Conservation (phyloP, 2,329 filamentous ascomycete genomes). For the Sporothrix protearum region DNA sequence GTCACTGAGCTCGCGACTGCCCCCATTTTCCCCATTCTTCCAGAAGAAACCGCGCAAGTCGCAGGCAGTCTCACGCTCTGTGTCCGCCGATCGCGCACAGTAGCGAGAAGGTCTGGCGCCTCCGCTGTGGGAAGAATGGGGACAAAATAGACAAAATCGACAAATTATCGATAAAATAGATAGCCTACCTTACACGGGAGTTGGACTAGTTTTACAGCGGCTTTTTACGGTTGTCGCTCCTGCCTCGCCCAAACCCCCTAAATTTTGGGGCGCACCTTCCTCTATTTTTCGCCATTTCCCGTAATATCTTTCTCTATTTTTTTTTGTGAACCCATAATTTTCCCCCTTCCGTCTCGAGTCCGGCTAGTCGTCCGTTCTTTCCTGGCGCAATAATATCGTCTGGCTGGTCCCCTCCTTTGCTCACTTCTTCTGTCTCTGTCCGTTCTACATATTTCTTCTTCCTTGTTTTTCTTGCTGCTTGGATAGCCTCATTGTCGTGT, state of each 20-base stretch:
- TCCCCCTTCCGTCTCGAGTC: background rate
- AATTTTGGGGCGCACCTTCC: background rate
- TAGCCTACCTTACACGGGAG: constrained; percentile 1
- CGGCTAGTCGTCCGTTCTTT: background rate
- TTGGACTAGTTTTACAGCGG: background rate
- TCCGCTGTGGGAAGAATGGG: constrained; percentile 12
- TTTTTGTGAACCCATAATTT: constrained; percentile 17
- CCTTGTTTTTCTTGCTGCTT: background rate
- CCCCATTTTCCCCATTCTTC: background rate
- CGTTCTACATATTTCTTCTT: background rate
- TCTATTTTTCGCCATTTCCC: constrained; percentile 13
- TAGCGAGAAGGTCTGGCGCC: background rate
- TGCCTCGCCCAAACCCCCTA: background rate
- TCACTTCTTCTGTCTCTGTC: background rate
- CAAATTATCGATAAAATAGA: background rate
- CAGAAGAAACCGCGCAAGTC: constrained; percentile 18
- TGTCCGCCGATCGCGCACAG: constrained; percentile 9
- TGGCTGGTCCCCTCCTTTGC: constrained; percentile 7
- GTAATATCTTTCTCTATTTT: constrained; percentile 14
- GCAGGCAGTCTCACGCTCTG: background rate
- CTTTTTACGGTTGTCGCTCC: constrained; percentile 12
- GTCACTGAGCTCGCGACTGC: background rate
- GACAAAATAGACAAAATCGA: background rate
- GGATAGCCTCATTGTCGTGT: background rate
- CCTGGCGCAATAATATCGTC: constrained; percentile 17